Evolutionary conservation across 495 filamentous ascomycete genomes (phyloP).

Genomic region (Penicillium herquei): DNA sequence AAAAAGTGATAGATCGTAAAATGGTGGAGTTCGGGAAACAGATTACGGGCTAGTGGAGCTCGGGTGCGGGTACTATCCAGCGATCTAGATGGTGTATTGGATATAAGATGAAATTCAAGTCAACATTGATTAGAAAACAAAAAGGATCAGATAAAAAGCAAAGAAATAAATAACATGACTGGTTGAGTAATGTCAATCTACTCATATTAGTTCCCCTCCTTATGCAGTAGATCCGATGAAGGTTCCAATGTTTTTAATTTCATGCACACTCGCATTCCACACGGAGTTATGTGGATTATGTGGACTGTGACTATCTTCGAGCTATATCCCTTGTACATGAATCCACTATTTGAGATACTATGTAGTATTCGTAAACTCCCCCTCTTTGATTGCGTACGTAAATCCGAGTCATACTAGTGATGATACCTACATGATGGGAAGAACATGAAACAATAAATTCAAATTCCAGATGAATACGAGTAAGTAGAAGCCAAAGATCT

Average conservation of each 20-base stretch:
- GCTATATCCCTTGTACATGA: not conserved
- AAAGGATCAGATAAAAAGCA: not conserved
- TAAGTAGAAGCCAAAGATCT: no score
- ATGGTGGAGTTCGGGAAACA: conserved; percentile 1
- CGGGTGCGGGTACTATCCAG: not conserved
- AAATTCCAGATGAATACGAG: no score
- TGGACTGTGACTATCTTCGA: not conserved
- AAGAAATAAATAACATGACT: not conserved
- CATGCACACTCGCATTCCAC: not conserved
- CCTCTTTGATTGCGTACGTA: no score
- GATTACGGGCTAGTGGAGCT: conserved; percentile 1
- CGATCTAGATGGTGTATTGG: not conserved
- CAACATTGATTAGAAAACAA: not conserved
- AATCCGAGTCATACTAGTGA: no score
- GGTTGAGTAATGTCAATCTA: no score
- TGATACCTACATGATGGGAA: no score
- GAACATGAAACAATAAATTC: no score
- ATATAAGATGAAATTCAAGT: not conserved
- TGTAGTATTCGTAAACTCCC: not conserved
- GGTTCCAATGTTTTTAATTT: no score
- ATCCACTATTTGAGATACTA: not conserved
- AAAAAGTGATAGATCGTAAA: conserved; percentile 7
- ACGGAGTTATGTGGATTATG: not conserved
- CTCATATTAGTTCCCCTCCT: not conserved
- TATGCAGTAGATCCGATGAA: not conserved